A percentile compares a stretch with the other conserved stretches of the same genome.
Evolutionary conservation across 331 rosid genomes (phyloP).

Genomic region (Pyrus hybrid): DNA sequence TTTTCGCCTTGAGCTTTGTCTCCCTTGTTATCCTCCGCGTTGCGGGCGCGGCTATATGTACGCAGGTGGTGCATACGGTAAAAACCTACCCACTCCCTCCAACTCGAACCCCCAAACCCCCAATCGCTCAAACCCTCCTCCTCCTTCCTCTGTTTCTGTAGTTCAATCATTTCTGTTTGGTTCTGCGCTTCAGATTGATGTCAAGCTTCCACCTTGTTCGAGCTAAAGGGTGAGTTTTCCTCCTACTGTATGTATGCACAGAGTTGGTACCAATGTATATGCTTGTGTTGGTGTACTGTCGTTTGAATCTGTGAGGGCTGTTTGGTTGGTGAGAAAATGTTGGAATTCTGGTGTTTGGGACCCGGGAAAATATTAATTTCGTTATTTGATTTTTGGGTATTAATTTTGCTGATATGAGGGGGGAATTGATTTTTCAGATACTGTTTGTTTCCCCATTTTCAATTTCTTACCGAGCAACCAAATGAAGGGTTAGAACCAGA

Average conservation of each 20-base stretch:
- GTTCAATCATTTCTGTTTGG: not conserved
- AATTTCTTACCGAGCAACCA: conserved; percentile 13
- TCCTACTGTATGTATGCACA: not conserved
- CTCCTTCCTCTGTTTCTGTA: conserved; percentile 16
- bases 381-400: not conserved
- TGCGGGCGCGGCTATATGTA: conserved; percentile 1
- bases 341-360: conserved; percentile 1
- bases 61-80: not conserved
- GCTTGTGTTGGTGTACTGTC: not conserved
- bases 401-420: not conserved
- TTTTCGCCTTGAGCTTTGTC: not conserved
- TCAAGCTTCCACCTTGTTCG: not conserved
- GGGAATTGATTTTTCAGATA: not conserved
- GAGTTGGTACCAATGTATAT: not conserved
- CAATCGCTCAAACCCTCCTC: not conserved
- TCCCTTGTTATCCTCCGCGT: conserved; percentile 1
- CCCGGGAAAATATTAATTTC: conserved; percentile 4
- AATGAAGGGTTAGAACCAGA: conserved; percentile 4
- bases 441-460: not conserved
- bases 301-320: conserved; percentile 4
- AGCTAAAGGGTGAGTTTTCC: conserved; percentile 21
- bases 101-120: not conserved
- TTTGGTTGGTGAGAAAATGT: conserved; percentile 14
- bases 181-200: conserved; percentile 6
- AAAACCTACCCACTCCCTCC: not conserved